phyloP scores from a whole-genome alignment of 176 grass and related monocot species.

The Chloris gayana region DNA sequence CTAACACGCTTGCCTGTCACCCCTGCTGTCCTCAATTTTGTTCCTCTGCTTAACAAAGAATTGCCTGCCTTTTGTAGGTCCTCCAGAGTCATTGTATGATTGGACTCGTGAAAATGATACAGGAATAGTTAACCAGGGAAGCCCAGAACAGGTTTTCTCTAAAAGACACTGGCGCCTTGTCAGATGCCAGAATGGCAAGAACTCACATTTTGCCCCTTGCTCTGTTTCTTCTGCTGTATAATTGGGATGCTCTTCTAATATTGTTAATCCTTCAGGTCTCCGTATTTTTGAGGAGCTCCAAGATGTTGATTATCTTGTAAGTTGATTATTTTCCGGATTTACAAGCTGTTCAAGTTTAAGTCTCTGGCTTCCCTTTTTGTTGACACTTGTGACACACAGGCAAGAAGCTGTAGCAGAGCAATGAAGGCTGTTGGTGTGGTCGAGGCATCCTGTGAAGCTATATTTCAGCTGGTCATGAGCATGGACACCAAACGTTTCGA shows the following conservation, averaged over 20 bases:
- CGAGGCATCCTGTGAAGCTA: conserved; percentile 90
- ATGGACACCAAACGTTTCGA: conserved; percentile 94
- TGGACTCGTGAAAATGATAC: conserved; percentile 86
- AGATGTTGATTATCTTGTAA: conserved; percentile 97
- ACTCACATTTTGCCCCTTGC: conserved; percentile 28
- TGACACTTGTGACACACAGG: conserved; percentile 52
- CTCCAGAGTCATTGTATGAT: conserved; percentile 84
- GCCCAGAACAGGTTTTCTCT: conserved; percentile 84
- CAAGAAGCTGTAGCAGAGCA: conserved; percentile 93
- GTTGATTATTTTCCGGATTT: conserved; percentile 53
- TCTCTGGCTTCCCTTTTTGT: conserved; percentile 39
- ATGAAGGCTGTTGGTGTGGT: conserved; percentile 98
- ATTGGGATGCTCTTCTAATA: conserved; percentile 18
- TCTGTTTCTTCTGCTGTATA: conserved; percentile 30
- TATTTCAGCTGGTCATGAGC: conserved; percentile 98
- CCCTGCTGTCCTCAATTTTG: neutral
- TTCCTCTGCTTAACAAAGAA: conserved; percentile 27
- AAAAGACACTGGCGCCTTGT: conserved; percentile 97
- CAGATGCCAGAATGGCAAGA: conserved; percentile 96
- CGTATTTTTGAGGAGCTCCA: conserved; percentile 97
- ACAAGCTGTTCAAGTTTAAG: conserved; percentile 27
- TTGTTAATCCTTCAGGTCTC: conserved; percentile 62
- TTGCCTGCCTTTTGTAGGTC: conserved; percentile 56
- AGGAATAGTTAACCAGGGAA: conserved; percentile 61
- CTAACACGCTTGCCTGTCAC: conserved; percentile 34